Evolutionary conservation across 257 asterid species (phyloP).

Genomic region (Perilla frutescens): DNA sequence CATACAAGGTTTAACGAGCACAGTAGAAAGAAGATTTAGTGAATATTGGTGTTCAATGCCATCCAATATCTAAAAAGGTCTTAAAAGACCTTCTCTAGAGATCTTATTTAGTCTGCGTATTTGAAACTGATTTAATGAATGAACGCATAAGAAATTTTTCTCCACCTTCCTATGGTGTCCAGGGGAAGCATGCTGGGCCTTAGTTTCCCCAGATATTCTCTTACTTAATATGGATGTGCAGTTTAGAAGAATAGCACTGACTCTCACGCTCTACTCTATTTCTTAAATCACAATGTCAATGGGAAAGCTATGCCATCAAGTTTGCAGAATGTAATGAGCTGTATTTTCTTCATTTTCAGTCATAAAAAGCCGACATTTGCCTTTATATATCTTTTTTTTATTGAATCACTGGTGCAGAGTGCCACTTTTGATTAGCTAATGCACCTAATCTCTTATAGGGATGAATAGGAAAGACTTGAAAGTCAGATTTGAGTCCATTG

Average conservation of each 20-base stretch:
- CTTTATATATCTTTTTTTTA: background rate
- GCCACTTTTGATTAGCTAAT: background rate
- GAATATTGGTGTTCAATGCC: background rate
- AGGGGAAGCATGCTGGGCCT: background rate
- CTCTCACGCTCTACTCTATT: background rate
- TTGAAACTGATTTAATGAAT: slow-evolving; percentile 21
- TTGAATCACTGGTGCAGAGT: background rate
- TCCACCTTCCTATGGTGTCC: background rate
- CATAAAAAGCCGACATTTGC: background rate
- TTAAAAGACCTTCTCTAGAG: slow-evolving; percentile 15
- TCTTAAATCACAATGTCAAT: background rate
- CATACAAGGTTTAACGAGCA: slow-evolving; percentile 7
- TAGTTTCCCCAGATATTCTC: slow-evolving; percentile 7
- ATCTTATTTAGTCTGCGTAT: slow-evolving; percentile 26
- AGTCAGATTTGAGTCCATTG: slow-evolving; percentile 17
- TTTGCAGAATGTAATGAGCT: background rate
- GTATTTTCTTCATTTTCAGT: slow-evolving; percentile 2
- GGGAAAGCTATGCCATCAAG: background rate
- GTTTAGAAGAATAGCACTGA: slow-evolving; percentile 10
- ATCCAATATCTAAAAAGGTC: background rate
- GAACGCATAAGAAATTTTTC: background rate
- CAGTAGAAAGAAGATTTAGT: background rate
- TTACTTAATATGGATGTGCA: background rate
- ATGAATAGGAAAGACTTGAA: background rate
- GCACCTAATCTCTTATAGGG: no score